Conservation (phyloP, 139 green algal genomes). For the Spirogloea muscicola region DNA sequence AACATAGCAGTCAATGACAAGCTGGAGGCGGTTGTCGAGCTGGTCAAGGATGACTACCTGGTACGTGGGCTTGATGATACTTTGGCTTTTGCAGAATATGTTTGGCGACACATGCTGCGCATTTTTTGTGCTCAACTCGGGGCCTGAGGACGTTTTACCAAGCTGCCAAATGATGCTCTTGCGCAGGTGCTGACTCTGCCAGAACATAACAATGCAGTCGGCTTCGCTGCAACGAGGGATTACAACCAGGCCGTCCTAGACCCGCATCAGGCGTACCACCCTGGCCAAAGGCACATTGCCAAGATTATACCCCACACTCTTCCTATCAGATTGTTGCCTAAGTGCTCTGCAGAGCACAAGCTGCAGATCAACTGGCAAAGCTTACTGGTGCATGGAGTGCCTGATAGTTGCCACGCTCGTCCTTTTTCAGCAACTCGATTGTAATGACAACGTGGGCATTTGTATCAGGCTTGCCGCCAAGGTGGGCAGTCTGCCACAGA, state of each 20-base stretch:
- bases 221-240: conserved; percentile 61
- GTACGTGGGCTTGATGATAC: conserved; percentile 8
- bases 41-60: conserved; percentile 63
- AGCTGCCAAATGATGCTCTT: neutral
- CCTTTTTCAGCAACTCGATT: no score
- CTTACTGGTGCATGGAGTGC: no score
- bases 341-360: no score
- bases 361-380: no score
- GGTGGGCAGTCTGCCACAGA: neutral
- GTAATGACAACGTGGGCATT: no score
- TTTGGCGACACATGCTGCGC: no score
- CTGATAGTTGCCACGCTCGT: no score
- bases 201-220: conserved; percentile 48
- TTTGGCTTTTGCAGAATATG: no score
- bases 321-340: no score
- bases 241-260: conserved; percentile 61
- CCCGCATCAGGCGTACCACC: conserved; percentile 19
- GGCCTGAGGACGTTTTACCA: no score
- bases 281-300: conserved; percentile 20
- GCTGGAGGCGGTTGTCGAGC: conserved; percentile 56
- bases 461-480: conserved; percentile 1
- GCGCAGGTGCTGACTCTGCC: conserved; percentile 59
- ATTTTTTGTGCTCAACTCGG: no score
- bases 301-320: no score
- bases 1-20: neutral